A percentile compares a stretch with the other conserved stretches of the same genome.
Conservation (phyloP, 805 yeast genomes). For the Pichia sporocuriosa region DNA sequence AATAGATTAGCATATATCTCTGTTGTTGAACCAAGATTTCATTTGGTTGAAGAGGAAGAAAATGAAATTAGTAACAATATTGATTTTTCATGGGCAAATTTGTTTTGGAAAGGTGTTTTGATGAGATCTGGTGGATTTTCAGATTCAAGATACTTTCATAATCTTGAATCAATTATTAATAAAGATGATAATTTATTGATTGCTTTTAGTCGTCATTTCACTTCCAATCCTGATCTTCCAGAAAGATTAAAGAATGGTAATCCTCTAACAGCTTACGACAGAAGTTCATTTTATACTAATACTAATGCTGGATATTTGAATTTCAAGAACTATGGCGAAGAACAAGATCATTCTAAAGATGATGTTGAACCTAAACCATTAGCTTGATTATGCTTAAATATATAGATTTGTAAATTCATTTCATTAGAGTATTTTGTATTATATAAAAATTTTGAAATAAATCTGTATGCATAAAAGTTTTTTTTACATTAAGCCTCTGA, state of each 20-base stretch:
- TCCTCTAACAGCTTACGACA: conserved; percentile 32
- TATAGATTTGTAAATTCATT: too few relatives aligned
- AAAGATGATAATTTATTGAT: conserved; percentile 37
- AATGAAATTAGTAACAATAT: conserved; percentile 7
- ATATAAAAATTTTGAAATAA: too few relatives aligned
- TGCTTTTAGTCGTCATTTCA: conserved; percentile 34
- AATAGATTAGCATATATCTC: conserved; percentile 22
- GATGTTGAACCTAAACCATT: conserved; percentile 8
- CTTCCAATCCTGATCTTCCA: conserved; percentile 40
- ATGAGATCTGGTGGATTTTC: conserved; percentile 21
- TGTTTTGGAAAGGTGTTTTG: conserved; percentile 20
- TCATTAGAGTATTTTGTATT: too few relatives aligned
- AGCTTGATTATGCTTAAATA: too few relatives aligned
- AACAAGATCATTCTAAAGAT: conserved; percentile 12
- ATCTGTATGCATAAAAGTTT: too few relatives aligned
- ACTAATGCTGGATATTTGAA: conserved; percentile 15
- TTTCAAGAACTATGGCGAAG: conserved; percentile 11
- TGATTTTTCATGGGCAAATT: conserved; percentile 15
- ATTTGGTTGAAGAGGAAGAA: conserved; percentile 32
- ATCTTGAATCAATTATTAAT: conserved; percentile 11
- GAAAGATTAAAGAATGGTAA: conserved; percentile 31
- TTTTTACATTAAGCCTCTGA: too few relatives aligned
- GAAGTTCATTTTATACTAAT: conserved; percentile 33
- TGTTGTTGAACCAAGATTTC: conserved; percentile 64
- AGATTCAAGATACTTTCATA: conserved; percentile 20